Base-by-base conservation (phyloP, 176 grass and related monocot genomes). In the Themeda triandra region DNA sequence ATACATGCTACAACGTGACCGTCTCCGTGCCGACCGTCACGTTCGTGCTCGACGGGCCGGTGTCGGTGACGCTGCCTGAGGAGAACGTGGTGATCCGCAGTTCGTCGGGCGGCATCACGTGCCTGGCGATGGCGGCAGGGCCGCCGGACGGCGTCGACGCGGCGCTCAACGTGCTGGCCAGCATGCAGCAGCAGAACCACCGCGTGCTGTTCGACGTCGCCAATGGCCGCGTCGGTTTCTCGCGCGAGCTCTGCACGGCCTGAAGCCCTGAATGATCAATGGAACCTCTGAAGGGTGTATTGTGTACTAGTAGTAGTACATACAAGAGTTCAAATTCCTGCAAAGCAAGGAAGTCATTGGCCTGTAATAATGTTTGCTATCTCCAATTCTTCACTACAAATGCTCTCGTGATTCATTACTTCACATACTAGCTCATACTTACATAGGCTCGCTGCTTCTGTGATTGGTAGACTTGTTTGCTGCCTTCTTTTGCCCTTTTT, bases 101-200 rank as follows among this genome's bases (percentile, higher is more conserved):
- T 90, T 86, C 89, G 39, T 82, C 87, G 6, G 87, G 89, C 64
- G 79, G 79, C 12, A 6, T 93, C 24, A 67, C 85, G 48, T 97
- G 94, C 81, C 87, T 94, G 83, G 94, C 92, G 3, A 94, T 97
- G 92, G 90, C 92, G 15, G 75, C 89, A 69, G 94, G 60, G 4
- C 85, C 94, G 2, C 17, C 78, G 27, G 77, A 80, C 32, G 89
- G 91, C 33, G 24, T 97, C 25, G 80, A 92, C 84, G 48, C 83
- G 3, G 92, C 89, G 75, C 88, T 92, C 73, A 97, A 97, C 30
- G 94, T 97, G 58, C 31, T 97, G 33, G 94, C 92, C 33, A 97
- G 89, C 89, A 92, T 97, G 89, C 94, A 97, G 74, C 92, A 94
- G 88, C 94, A 94, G 86, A 97, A 97, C 85, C 92, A 94, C 56